Percentiles rank a stretch among this genome's conserved stretches.
phyloP scores from a whole-genome alignment of 2,329 filamentous ascomycete genomes.

The Magnaporthales sp. region DNA sequence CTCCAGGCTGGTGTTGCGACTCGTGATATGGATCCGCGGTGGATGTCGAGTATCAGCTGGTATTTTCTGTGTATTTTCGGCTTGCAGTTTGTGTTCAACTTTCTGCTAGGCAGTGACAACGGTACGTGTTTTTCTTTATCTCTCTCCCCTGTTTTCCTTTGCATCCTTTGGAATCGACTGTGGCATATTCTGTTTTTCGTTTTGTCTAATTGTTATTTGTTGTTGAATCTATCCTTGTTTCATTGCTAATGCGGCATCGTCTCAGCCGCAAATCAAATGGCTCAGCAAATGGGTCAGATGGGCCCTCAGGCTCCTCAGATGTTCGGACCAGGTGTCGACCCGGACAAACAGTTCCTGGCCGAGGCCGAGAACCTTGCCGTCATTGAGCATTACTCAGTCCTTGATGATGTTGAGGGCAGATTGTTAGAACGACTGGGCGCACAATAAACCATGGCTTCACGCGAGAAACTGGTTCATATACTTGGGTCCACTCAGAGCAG shows the following conservation, averaged over 20 bases:
- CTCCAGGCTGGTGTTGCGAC: constrained; percentile 94
- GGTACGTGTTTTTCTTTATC: constrained; percentile 45
- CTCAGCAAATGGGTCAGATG: constrained; percentile 81
- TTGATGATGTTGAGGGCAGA: constrained; percentile 81
- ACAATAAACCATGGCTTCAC: neutral
- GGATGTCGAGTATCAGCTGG: constrained; percentile 98
- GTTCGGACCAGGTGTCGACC: constrained; percentile 88
- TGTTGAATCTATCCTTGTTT: neutral
- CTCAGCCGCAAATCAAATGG: constrained; percentile 80
- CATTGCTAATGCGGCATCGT: neutral
- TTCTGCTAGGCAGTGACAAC: constrained; percentile 92
- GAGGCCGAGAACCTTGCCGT: constrained; percentile 96
- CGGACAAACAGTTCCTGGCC: constrained; percentile 85
- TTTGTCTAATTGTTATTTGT: too few relatives aligned
- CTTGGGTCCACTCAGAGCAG: neutral
- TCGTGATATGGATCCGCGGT: constrained; percentile 90
- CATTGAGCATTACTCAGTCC: constrained; percentile 83
- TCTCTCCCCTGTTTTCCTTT: neutral
- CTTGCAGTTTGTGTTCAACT: constrained; percentile 93
- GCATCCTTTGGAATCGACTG: too few relatives aligned
- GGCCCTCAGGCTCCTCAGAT: constrained; percentile 62
- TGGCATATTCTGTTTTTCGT: too few relatives aligned
- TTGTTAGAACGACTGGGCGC: constrained; percentile 47
- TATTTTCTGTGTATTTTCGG: constrained; percentile 98
- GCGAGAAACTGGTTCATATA: neutral